These are phyloP conservation scores for Fragaria nilgerrensis DNA, from an alignment of 306 rosid species.

Conservation along the genomic window DNA sequence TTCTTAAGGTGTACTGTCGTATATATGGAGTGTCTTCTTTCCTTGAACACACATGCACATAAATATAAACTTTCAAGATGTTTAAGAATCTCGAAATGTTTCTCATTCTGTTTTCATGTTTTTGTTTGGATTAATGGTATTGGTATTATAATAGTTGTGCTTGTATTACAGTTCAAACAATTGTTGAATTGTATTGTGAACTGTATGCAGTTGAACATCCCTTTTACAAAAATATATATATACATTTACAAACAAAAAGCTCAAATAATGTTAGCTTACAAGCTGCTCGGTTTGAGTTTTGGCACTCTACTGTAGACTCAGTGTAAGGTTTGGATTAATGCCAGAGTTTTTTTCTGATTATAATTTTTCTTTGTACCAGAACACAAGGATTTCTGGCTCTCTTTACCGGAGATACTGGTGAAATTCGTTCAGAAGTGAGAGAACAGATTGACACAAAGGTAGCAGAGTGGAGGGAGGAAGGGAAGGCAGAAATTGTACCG, in stretches of 20 bases:
- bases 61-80: background rate
- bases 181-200: background rate
- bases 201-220: background rate
- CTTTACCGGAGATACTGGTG: constrained; percentile 98
- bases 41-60: background rate
- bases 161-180: background rate
- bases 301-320: background rate
- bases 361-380: constrained; percentile 39
- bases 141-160: background rate
- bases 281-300: background rate
- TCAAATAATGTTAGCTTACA: background rate
- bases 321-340: background rate
- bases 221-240: background rate
- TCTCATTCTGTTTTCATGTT: background rate
- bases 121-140: background rate
- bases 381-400: constrained; percentile 97
- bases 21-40: background rate
- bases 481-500: constrained; percentile 95
- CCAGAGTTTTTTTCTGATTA: constrained; percentile 14
- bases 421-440: constrained; percentile 95
- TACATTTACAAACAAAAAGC: background rate
- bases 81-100: background rate
- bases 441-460: constrained; percentile 99
- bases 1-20: background rate
- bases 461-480: constrained; percentile 99